phyloP scores from a whole-genome alignment of 108 stramenopile genomes.

The Epipyxis sp. region DNA sequence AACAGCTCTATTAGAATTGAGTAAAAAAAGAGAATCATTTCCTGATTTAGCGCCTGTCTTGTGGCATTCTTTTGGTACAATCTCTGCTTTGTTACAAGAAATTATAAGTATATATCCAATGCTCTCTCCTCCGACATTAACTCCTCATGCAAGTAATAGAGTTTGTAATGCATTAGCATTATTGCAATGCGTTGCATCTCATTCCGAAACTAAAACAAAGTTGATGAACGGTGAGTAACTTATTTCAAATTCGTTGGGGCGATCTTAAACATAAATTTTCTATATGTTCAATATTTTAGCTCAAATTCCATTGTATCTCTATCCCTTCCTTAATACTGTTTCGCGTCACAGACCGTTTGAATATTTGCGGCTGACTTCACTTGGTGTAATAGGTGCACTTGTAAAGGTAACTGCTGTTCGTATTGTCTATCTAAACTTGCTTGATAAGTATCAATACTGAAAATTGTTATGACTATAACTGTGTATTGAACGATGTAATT shows the following conservation, averaged over 20 bases:
- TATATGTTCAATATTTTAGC: conserved; percentile 52
- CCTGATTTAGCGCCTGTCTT: conserved; percentile 85
- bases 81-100: conserved; percentile 82
- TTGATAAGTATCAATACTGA: neutral
- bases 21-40: conserved; percentile 93
- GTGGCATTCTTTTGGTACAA: conserved; percentile 66
- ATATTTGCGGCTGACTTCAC: conserved; percentile 87
- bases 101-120: conserved; percentile 95
- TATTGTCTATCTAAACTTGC: neutral
- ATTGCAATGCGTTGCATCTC: conserved; percentile 95
- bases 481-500: neutral
- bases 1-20: conserved; percentile 85
- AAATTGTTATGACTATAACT: neutral
- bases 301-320: conserved; percentile 94
- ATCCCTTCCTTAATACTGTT: conserved; percentile 96
- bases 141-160: conserved; percentile 88
- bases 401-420: conserved; percentile 83
- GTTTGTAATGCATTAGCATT: conserved; percentile 98
- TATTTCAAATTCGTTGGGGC: neutral
- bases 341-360: conserved; percentile 92
- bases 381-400: conserved; percentile 97
- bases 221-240: conserved; percentile 63
- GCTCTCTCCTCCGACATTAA: conserved; percentile 90
- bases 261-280: neutral
- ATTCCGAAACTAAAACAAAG: conserved; percentile 85